Conservation (phyloP, 805 yeast genomes). For the Saturnispora hagleri region DNA sequence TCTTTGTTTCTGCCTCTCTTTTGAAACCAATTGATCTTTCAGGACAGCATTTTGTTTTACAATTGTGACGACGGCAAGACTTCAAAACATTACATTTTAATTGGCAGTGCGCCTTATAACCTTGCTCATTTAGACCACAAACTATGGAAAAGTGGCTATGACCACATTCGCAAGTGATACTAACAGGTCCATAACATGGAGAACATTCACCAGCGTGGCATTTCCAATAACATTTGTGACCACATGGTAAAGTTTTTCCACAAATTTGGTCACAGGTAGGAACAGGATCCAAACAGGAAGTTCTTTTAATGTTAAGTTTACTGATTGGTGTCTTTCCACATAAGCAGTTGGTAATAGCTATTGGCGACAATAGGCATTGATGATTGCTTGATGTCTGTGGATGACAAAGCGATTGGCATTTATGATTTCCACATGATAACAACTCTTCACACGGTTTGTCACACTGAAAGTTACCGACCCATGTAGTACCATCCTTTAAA, state of each 20-base stretch:
- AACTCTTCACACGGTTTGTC: constrained; percentile 33
- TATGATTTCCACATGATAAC: constrained; percentile 59
- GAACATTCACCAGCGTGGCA: constrained; percentile 76
- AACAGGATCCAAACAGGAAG: constrained; percentile 63
- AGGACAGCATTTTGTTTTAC: constrained; percentile 59
- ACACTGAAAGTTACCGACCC: constrained; percentile 49
- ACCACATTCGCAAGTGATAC: constrained; percentile 55
- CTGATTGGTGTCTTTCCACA: constrained; percentile 57
- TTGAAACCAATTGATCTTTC: constrained; percentile 52
- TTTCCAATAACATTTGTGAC: constrained; percentile 54
- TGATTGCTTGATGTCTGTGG: constrained; percentile 28
- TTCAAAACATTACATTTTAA: constrained; percentile 66
- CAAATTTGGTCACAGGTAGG: constrained; percentile 67
- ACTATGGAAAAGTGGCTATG: constrained; percentile 49
- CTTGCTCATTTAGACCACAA: constrained; percentile 47
- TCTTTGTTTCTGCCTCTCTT: constrained; percentile 43
- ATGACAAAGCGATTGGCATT: constrained; percentile 44
- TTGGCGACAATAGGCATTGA: constrained; percentile 59
- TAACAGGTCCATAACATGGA: constrained; percentile 48
- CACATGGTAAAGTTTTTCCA: constrained; percentile 57
- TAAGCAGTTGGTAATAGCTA: constrained; percentile 52
- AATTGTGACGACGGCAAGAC: constrained; percentile 76
- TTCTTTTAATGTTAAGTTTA: constrained; percentile 32
- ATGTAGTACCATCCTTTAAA: constrained; percentile 19
- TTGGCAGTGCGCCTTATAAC: constrained; percentile 49